Base-by-base conservation (phyloP, 441 rosid species). In the Euphorbia neoarborescens region DNA sequence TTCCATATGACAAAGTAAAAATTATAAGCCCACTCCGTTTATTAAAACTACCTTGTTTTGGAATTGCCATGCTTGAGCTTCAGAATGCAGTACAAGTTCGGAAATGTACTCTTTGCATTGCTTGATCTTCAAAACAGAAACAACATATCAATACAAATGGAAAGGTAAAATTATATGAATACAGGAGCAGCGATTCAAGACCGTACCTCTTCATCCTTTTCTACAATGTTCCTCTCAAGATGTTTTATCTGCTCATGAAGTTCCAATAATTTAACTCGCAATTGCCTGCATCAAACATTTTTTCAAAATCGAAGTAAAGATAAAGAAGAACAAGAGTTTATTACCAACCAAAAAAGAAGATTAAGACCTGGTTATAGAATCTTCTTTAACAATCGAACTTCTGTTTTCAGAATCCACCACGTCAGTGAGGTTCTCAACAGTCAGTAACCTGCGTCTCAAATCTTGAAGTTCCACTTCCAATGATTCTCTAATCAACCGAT, bases 61-160 rank as follows among this genome's bases (percentile, higher is more conserved):
- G 81, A 80, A 94, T 66, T 87, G 87, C 63, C 84, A 83, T 75
- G 97, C 87, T 80, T 94, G 99, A 72, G 97, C 97, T 80, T 94
- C 99, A 63, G 91, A 90, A 82, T 94, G 99, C 77, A 94, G 71
- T 60, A 86, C 75, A 74, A 94, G 81, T 78, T 94, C 96, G 0
- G 96, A 89, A 73, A 89, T 85, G 84, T 87, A 86, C 69, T 87
- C 88, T 81, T 88, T 91, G 82, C 81, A 86, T 77, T 82, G 87
- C 76, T 83, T 86, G 76, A 91, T 81, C 99, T 94, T 71, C 74
- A 80, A 75, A 64, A 71, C 54, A 76, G 62, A 32, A 65, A 79
- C 40, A 82, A 66, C 73, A 66, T 14, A 34, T 24, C 30, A 61
- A 25, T 3, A 40, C 35, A 66, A 38, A 22, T 59, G 44, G 37